Evolutionary conservation across 257 asterid genomes (phyloP).

Genomic region (Lycium ferocissimum): DNA sequence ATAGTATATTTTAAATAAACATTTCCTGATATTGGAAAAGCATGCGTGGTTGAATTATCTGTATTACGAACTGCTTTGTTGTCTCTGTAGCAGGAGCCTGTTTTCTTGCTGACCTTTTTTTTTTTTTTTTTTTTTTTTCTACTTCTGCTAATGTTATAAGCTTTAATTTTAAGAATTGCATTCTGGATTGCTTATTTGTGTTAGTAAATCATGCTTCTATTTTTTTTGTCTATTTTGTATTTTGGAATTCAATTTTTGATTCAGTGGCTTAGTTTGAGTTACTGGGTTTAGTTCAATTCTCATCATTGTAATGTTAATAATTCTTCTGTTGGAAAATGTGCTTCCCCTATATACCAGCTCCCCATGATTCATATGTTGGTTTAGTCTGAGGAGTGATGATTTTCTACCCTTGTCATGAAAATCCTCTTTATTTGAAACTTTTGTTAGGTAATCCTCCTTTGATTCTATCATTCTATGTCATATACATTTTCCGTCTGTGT

Average conservation of each 20-base stretch:
- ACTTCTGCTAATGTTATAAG: not conserved
- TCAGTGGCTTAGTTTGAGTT: conserved; percentile 26
- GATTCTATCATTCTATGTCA: conserved; percentile 18
- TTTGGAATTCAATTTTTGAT: not conserved
- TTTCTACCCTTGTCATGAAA: conserved; percentile 5
- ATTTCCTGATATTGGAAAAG: conserved; percentile 13
- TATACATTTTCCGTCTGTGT: not conserved
- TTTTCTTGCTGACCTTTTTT: conserved; percentile 1
- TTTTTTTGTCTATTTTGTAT: not conserved
- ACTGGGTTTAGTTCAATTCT: conserved; percentile 26
- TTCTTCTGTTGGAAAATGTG: conserved; percentile 18
- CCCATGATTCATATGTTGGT: not conserved
- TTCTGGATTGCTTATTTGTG: conserved; percentile 20
- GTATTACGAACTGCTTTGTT: not conserved
- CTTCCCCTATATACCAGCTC: not conserved
- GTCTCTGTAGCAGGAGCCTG: not conserved
- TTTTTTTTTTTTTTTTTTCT: not conserved
- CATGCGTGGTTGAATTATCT: not conserved
- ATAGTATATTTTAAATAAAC: not conserved
- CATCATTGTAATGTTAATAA: not conserved
- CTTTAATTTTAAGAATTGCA: not conserved
- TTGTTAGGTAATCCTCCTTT: not conserved
- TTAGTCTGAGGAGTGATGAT: not conserved
- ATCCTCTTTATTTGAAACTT: not conserved
- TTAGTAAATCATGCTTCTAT: conserved; percentile 3